Base-by-base conservation (phyloP, 2,329 filamentous ascomycete genomes). In the Pseudopithomyces maydicus region DNA sequence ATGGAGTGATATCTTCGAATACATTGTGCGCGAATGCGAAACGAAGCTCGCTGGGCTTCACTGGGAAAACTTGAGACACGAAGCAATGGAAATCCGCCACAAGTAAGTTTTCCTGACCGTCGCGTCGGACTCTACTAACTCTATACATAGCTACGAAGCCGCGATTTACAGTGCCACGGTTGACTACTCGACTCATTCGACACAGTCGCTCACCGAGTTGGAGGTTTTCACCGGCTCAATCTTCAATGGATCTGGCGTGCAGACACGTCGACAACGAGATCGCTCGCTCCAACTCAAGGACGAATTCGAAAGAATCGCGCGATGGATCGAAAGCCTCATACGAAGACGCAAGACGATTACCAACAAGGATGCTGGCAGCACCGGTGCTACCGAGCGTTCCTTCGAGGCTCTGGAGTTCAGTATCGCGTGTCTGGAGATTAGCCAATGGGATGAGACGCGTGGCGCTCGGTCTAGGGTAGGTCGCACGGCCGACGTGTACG, bases 231-330 rank as follows among this genome's bases (percentile, higher is more conserved):
- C 47, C 19, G 35, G 47, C 17, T 17, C 35, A 7, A 50, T 50
- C 33, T 50, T 50, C 47, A 50, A n/a, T 17, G 22, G 20, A 1
- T 50, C 47, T 14, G 47, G 47, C 15, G 47, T 50, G 4, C 47
- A 50, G 15, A 41, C 47, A 15, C 35, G 47, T 26, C 47, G 47
- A 19, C 47, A 50, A 20, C 47, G 35, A 19, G 47, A 50, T 41
- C 14, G 22, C 19, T 50, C 47, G n/a, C 29, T 50, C 7, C 47
- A 41, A 22, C 35, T 50, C 12, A 50, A 50, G 8, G 47, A 50
- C 14, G 47, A 50, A 15, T 50, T 50, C 12, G 47, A 50, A n/a
- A 33, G 47, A 1, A 50, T 50, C 1, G 47, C 35, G 20, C 47
- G 35, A 50, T 50, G 35, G 47, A 23, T 20, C 7, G 47, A 50